phyloP scores from a whole-genome alignment of 768 basidiomycete genomes.

The Boletus rubescentipes region DNA sequence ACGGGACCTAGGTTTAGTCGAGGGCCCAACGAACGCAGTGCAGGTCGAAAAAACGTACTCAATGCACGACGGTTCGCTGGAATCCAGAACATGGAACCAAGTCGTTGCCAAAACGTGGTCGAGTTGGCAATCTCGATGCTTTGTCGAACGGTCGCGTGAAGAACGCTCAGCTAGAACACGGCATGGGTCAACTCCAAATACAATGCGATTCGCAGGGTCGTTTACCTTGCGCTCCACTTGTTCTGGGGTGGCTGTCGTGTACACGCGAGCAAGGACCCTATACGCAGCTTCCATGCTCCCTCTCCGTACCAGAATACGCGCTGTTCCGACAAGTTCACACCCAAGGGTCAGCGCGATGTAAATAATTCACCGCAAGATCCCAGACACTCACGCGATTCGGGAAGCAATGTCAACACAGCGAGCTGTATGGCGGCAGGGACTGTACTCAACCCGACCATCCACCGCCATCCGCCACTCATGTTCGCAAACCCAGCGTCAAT shows the following conservation, averaged over 20 bases:
- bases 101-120: conserved; percentile 59
- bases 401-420: conserved; percentile 59
- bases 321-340: conserved; percentile 22
- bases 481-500: conserved; percentile 67
- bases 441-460: conserved; percentile 79
- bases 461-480: conserved; percentile 68
- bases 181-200: not conserved
- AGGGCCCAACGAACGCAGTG: not conserved
- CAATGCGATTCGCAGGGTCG: not conserved
- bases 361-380: not conserved
- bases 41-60: conserved; percentile 41
- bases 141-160: conserved; percentile 58
- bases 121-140: conserved; percentile 61
- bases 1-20: not conserved
- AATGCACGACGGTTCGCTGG: conserved; percentile 68
- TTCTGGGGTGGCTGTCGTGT: conserved; percentile 58
- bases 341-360: not conserved
- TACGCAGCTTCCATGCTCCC: conserved; percentile 51
- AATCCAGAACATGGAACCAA: conserved; percentile 52
- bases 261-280: conserved; percentile 63
- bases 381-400: conserved; percentile 67
- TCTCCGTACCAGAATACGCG: conserved; percentile 64
- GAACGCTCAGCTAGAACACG: conserved; percentile 49
- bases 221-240: conserved; percentile 66
- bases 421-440: conserved; percentile 68